Conservation (phyloP, 179 eudicot genomes). For the Drosera spatulata region DNA sequence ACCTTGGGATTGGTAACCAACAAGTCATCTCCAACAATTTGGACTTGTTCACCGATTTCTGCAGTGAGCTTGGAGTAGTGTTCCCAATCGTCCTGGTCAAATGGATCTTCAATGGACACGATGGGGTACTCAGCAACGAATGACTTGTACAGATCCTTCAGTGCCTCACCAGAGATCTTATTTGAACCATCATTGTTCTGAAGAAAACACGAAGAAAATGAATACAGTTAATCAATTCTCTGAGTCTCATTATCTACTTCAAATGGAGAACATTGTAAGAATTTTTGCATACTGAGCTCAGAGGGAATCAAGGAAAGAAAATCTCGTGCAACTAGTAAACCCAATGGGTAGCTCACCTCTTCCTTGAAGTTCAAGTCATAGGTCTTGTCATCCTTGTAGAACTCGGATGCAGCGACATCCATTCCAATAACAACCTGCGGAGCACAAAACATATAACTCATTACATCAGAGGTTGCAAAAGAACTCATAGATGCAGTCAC, state of each 20-base stretch:
- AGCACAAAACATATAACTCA: neutral
- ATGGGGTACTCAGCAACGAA: slow-evolving; percentile 69
- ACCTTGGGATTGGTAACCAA: slow-evolving; percentile 98
- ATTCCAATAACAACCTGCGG: slow-evolving; percentile 86
- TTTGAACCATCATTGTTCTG: slow-evolving; percentile 80
- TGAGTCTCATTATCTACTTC: too few species aligned
- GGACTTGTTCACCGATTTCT: slow-evolving; percentile 60
- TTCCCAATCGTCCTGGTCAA: slow-evolving; percentile 98
- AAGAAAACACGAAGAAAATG: slow-evolving; percentile 2
- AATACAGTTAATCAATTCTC: too few species aligned
- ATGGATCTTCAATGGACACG: slow-evolving; percentile 85
- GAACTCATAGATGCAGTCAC: too few species aligned
- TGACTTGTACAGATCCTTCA: slow-evolving; percentile 83
- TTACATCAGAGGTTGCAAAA: too few species aligned
- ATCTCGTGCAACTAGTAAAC: too few species aligned
- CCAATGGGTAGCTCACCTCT: slow-evolving; percentile 35
- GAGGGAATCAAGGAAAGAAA: too few species aligned
- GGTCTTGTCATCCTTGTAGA: slow-evolving; percentile 70
- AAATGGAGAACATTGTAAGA: too few species aligned
- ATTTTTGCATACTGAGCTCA: too few species aligned
- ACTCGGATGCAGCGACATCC: slow-evolving; percentile 99
- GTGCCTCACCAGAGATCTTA: slow-evolving; percentile 77
- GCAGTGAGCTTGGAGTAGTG: slow-evolving; percentile 61
- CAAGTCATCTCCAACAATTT: slow-evolving; percentile 96
- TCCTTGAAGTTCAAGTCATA: slow-evolving; percentile 96